Evolutionary conservation across 176 grass and related monocot species (phyloP).

Genomic region (Aegilops speltoides): DNA sequence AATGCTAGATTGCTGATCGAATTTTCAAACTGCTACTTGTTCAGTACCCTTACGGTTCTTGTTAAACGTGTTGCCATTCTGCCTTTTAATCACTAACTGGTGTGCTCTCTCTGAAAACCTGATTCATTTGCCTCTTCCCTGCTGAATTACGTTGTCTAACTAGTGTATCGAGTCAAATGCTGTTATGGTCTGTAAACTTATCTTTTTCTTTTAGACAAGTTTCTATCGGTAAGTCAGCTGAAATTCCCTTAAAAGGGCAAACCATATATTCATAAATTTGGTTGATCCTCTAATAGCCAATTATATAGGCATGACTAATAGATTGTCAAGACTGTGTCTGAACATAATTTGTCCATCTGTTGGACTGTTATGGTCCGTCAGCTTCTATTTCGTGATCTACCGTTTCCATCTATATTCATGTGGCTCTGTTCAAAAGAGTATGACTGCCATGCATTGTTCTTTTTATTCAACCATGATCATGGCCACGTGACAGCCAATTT

Average conservation of each 20-base stretch:
- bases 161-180: neutral
- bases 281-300: neutral
- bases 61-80: neutral
- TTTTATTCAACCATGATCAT: neutral
- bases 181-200: neutral
- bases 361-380: too few relatives aligned
- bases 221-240: neutral
- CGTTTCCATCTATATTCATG: neutral
- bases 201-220: neutral
- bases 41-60: neutral
- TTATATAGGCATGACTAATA: neutral
- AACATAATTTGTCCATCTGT: neutral
- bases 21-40: neutral
- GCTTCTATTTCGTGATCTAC: too few relatives aligned
- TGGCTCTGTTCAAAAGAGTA: neutral
- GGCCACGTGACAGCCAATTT: too few relatives aligned
- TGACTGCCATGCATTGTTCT: neutral
- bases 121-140: neutral
- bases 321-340: neutral
- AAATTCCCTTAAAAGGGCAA: neutral
- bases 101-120: neutral
- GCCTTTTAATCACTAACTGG: neutral
- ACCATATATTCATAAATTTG: neutral
- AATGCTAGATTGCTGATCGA: conserved; percentile 16
- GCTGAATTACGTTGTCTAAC: too few relatives aligned